Conservation (phyloP, 2,329 filamentous ascomycete genomes). For the Monilinia fructigena region DNA sequence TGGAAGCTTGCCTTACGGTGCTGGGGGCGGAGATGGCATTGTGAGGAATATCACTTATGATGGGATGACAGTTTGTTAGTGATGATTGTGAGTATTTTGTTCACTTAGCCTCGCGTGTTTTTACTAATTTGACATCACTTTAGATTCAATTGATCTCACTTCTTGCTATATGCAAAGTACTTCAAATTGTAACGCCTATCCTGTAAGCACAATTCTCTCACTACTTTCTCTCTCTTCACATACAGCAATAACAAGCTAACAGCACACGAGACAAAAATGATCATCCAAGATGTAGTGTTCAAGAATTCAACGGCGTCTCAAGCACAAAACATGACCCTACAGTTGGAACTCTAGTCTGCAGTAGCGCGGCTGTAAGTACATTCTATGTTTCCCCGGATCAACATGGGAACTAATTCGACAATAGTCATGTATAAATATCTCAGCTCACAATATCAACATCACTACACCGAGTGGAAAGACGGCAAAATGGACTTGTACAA, state of each 20-base stretch:
- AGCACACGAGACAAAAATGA: constrained; percentile 41
- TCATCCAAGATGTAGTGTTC: constrained; percentile 54
- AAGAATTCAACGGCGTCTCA: constrained; percentile 41
- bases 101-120: too few relatives aligned
- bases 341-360: constrained; percentile 48
- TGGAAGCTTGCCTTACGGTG: constrained; percentile 46
- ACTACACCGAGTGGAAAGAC: constrained; percentile 46
- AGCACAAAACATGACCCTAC: constrained; percentile 47
- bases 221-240: constrained; percentile 26
- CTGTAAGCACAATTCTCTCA: constrained; percentile 41
- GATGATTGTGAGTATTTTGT: constrained; percentile 47
- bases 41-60: constrained; percentile 63
- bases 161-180: constrained; percentile 61
- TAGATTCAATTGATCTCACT: constrained; percentile 40
- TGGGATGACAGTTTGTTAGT: constrained; percentile 55
- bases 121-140: background rate
- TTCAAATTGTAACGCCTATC: constrained; percentile 56
- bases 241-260: constrained; percentile 48
- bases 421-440: constrained; percentile 45
- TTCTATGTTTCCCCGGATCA: background rate
- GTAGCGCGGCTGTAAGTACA: constrained; percentile 42
- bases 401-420: background rate
- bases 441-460: constrained; percentile 47
- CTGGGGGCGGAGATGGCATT: constrained; percentile 57
- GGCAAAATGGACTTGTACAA: constrained; percentile 45